Evolutionary conservation across 108 stramenopile genomes (phyloP), one percentile per base, ranked within the genome.

Genomic region (Conticribra weissflogii): DNA sequence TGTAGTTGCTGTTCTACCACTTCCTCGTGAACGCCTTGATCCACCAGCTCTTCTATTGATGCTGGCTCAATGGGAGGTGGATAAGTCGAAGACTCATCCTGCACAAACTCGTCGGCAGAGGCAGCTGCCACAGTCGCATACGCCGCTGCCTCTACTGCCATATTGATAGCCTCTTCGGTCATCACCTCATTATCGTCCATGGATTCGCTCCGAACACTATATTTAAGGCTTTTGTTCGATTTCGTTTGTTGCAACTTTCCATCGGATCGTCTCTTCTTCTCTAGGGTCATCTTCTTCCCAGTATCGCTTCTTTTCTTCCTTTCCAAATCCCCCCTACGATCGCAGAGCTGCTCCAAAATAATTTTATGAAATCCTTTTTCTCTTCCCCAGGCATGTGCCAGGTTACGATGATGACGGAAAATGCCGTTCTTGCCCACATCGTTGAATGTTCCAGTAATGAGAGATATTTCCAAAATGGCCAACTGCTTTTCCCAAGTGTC

Each of bases 401-500:
- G 53, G 52, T 85, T 81, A 28, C 50, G 29, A 25, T 53, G 30
- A 33, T 53, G 50, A 31, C 72, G 73, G 22, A 81, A 81, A 23
- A 73, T 81, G 12, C 77, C 76, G 41, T 84, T 67, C 14, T 83
- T 81, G 19, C 82, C 85, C 2, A 41, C 18, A 76, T 85, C 32
- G 82, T 78, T 51, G 72, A 78, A 68, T 74, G 56, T 30, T 81
- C 85, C 82, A 74, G 65, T 44, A 46, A 71, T 29, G 23, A 75
- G 36, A 14, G 66, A 57, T 54, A 68, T 66, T 47, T 66, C 72
- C 12, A 74, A 29, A 0, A 54, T 23, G 28, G 67, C 80, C 64
- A 87, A 68, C 60, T 91, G 89, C 17, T 81, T 77, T 72, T 91
- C 89, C 86, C 89, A 91, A 3, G 83, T 73, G 56, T 91, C 89